Percentiles rank a stretch among this genome's conserved stretches.
These are phyloP conservation scores for Simmondsia chinensis DNA, from an alignment of 148 eudicot species.

Conservation along the genomic window DNA sequence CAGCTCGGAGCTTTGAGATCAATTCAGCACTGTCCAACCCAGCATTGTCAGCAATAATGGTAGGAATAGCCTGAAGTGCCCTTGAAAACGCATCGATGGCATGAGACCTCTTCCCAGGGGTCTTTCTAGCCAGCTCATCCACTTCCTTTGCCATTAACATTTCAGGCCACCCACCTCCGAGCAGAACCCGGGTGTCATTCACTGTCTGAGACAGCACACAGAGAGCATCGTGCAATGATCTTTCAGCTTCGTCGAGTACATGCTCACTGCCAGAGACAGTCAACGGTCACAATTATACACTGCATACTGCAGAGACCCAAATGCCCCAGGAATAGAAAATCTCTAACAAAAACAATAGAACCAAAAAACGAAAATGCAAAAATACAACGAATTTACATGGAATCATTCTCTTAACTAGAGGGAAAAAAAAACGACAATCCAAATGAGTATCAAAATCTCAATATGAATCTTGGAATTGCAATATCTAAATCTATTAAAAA, in stretches of 20 bases:
- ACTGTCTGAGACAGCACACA: conserved; percentile 97
- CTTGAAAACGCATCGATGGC: conserved; percentile 97
- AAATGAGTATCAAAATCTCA: too few relatives aligned
- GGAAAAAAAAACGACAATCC: too few relatives aligned
- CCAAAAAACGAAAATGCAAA: too few relatives aligned
- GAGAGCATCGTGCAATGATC: conserved; percentile 92
- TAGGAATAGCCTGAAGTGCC: conserved; percentile 85
- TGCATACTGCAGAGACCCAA: too few relatives aligned
- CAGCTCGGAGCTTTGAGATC: conserved; percentile 89
- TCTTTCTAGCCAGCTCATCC: conserved; percentile 88
- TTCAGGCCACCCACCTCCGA: conserved; percentile 99
- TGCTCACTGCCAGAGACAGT: conserved; percentile 54
- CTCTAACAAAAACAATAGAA: too few relatives aligned
- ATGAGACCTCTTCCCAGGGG: conserved; percentile 94
- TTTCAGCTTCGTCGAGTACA: conserved; percentile 96
- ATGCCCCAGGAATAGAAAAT: not conserved
- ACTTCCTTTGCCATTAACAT: conserved; percentile 96
- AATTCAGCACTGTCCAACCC: conserved; percentile 96
- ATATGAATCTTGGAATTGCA: too few relatives aligned
- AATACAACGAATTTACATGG: too few relatives aligned
- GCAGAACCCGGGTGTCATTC: conserved; percentile 83
- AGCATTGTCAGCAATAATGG: conserved; percentile 93
- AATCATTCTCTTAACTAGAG: too few relatives aligned
- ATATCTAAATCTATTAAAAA: too few relatives aligned
- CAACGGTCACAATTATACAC: not conserved